These are phyloP conservation scores for Sporothrix schenckii DNA, from an alignment of 2,329 filamentous ascomycete genomes.

Conservation along the genomic window DNA sequence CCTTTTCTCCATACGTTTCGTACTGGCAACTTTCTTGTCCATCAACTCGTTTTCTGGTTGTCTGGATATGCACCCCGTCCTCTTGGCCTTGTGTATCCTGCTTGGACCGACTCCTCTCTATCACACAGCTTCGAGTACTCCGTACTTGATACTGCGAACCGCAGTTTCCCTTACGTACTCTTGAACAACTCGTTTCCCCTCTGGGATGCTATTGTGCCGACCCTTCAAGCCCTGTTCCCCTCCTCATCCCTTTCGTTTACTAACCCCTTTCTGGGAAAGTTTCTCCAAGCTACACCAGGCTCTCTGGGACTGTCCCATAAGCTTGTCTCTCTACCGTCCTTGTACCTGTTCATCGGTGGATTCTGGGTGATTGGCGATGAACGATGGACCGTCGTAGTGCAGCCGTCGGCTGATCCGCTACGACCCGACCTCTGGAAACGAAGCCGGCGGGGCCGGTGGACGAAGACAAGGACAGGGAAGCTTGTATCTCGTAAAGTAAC, in stretches of 20 bases:
- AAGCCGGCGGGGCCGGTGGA: background rate
- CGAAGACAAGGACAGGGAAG: too few species aligned
- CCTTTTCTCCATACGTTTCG: background rate
- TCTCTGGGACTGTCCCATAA: background rate
- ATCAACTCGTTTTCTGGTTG: background rate
- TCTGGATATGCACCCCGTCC: background rate
- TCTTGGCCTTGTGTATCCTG: background rate
- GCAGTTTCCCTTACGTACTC: slow-evolving; percentile 10
- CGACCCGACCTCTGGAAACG: background rate
- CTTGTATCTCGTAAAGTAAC: too few species aligned
- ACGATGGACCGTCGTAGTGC: slow-evolving; percentile 4
- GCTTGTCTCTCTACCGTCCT: background rate
- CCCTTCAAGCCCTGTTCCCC: background rate
- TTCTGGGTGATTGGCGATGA: background rate
- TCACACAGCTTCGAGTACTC: background rate
- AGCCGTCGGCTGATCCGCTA: background rate
- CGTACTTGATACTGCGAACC: background rate
- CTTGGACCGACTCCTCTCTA: background rate
- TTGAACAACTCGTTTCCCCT: background rate
- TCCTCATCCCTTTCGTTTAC: background rate
- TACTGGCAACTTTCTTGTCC: background rate
- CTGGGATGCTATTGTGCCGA: background rate
- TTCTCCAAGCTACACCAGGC: background rate
- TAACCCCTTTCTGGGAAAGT: background rate
- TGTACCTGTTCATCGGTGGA: background rate